A percentile compares a stretch with the other conserved stretches of the same genome.
Conservation (phyloP, 805 yeast species). For the Priceomyces medius region DNA sequence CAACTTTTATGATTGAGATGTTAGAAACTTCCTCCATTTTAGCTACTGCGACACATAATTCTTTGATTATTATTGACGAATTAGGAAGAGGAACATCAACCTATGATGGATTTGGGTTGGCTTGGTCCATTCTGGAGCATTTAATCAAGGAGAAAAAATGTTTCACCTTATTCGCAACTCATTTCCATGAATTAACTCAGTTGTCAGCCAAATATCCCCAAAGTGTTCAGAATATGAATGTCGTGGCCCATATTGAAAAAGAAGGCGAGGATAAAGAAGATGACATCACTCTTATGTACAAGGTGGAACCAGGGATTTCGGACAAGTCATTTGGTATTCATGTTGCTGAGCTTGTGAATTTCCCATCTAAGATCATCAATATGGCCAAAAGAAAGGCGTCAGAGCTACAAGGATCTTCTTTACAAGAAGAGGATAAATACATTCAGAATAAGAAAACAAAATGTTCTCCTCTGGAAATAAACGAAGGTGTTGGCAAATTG, state of each 20-base stretch:
- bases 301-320: conserved; percentile 94
- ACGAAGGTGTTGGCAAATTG: conserved; percentile 51
- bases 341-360: conserved; percentile 93
- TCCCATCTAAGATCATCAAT: conserved; percentile 82
- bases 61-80: conserved; percentile 88
- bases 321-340: conserved; percentile 97
- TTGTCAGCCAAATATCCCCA: conserved; percentile 56
- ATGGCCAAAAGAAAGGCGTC: conserved; percentile 96
- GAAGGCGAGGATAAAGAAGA: conserved; percentile 32
- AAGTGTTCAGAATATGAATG: conserved; percentile 81
- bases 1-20: conserved; percentile 93
- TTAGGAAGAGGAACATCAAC: conserved; percentile 89
- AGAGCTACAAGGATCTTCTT: conserved; percentile 67
- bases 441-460: conserved; percentile 49
- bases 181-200: conserved; percentile 92
- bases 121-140: conserved; percentile 93
- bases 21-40: conserved; percentile 87
- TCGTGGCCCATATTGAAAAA: conserved; percentile 82
- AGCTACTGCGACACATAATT: conserved; percentile 71
- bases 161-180: conserved; percentile 92
- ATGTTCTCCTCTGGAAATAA: conserved; percentile 52
- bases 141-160: conserved; percentile 69
- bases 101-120: conserved; percentile 96
- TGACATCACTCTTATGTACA: conserved; percentile 85
- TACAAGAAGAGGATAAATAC: conserved; percentile 34